Evolutionary conservation across 2,329 filamentous ascomycete species (phyloP).

Genomic region (Aspergillus calidoustus): DNA sequence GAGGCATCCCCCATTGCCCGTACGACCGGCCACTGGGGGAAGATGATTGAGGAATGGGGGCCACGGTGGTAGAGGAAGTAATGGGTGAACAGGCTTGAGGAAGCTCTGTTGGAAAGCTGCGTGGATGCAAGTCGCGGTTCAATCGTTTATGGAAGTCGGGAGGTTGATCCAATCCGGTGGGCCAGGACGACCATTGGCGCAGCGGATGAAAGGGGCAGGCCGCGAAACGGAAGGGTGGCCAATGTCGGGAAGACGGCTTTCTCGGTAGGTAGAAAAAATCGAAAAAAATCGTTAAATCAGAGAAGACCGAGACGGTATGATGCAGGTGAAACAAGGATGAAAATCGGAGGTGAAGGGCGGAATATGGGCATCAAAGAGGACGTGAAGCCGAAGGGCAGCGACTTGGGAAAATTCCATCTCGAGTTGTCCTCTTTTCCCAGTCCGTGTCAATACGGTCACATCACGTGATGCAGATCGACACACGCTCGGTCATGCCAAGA

Average conservation of each 20-base stretch:
- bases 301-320: background rate
- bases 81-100: background rate
- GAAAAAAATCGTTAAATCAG: conserved; percentile 7
- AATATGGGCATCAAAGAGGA: conserved; percentile 10
- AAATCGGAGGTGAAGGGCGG: conserved; percentile 2
- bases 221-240: conserved; percentile 13
- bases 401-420: conserved; percentile 13
- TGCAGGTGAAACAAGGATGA: conserved; percentile 5
- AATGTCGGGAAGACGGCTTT: conserved; percentile 14
- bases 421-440: conserved; percentile 2
- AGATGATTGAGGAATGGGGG: conserved; percentile 39
- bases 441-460: background rate
- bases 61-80: conserved; percentile 36
- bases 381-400: conserved; percentile 14
- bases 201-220: conserved; percentile 24
- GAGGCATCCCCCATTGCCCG: conserved; percentile 60
- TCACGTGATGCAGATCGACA: conserved; percentile 15
- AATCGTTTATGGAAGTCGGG: conserved; percentile 9
- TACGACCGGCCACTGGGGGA: conserved; percentile 43
- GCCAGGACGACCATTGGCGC: conserved; percentile 29
- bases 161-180: conserved; percentile 23
- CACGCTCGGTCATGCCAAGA: conserved; percentile 6
- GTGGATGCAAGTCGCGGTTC: conserved; percentile 8
- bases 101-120: background rate
- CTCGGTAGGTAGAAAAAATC: conserved; percentile 6